Evolutionary conservation across 495 filamentous ascomycete species (phyloP).

Genomic region (Aspergillus biplanus): DNA sequence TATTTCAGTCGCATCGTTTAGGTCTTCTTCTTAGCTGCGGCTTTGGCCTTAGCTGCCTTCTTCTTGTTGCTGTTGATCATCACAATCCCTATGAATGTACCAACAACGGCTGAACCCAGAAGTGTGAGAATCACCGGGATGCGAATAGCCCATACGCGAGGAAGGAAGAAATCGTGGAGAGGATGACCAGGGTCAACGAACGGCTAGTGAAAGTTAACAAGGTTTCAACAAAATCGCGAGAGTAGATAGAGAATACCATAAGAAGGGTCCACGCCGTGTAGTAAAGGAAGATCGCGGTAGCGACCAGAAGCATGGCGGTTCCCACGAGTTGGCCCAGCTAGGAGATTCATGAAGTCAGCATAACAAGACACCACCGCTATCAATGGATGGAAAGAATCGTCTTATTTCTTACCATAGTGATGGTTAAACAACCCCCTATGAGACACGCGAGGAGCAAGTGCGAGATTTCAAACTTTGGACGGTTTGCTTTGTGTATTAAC

Average conservation of each 20-base stretch:
- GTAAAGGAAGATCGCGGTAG: conserved; percentile 95
- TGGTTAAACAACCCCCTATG: conserved; percentile 7
- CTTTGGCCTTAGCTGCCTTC: conserved; percentile 91
- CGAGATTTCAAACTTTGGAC: background rate
- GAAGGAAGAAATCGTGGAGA: conserved; percentile 92
- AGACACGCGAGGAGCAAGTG: conserved; percentile 8
- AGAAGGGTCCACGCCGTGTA: conserved; percentile 97
- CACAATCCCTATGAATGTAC: conserved; percentile 92
- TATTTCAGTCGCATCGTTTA: conserved; percentile 42
- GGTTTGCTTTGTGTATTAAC: conserved; percentile 8
- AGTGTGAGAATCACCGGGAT: conserved; percentile 96
- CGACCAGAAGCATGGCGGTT: conserved; percentile 95
- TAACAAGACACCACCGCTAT: conserved; percentile 16
- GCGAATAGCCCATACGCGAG: conserved; percentile 97
- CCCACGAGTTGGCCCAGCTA: conserved; percentile 96
- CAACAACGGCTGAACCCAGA: conserved; percentile 89
- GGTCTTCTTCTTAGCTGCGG: conserved; percentile 68
- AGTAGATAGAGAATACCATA: conserved; percentile 64
- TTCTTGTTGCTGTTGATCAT: conserved; percentile 99
- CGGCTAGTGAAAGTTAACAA: conserved; percentile 58
- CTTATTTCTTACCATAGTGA: conserved; percentile 34
- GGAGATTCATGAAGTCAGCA: conserved; percentile 8
- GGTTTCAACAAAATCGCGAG: conserved; percentile 9
- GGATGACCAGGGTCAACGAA: conserved; percentile 95
- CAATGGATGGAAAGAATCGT: background rate